A percentile compares a stretch with the other conserved stretches of the same genome.
phyloP scores from a whole-genome alignment of 768 basidiomycete genomes.

The Ramaria rubella region DNA sequence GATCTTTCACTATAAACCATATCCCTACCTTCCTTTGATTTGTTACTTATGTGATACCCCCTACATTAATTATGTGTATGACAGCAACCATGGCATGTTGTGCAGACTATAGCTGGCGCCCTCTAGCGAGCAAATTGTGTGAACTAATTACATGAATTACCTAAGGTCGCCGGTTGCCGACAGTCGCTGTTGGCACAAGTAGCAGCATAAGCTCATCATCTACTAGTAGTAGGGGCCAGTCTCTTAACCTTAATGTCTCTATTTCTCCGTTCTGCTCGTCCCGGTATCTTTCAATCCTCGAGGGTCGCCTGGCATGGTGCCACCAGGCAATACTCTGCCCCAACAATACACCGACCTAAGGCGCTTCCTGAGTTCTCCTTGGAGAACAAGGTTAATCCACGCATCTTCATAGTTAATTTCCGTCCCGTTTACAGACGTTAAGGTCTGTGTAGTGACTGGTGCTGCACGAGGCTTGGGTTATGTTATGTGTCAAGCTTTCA shows the following conservation, averaged over 20 bases:
- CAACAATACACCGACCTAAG: constrained; percentile 26
- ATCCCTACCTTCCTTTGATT: background rate
- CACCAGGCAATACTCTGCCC: background rate
- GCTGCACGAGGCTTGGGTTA: constrained; percentile 87
- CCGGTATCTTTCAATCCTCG: background rate
- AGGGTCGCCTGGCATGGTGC: background rate
- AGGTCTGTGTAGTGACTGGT: constrained; percentile 92
- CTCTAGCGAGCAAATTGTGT: no score
- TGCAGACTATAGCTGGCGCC: background rate
- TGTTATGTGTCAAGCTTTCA: constrained; percentile 85
- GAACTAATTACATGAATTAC: no score
- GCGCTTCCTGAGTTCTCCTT: constrained; percentile 75
- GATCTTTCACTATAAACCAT: constrained; percentile 1
- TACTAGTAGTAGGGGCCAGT: no score
- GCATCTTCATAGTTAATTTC: background rate
- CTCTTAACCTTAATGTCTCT: no score
- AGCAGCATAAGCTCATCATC: no score
- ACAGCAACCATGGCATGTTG: constrained; percentile 5
- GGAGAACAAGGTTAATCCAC: constrained; percentile 54
- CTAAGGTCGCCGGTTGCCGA: background rate
- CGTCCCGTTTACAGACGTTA: background rate
- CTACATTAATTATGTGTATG: constrained; percentile 5
- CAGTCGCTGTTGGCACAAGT: background rate
- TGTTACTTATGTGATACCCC: constrained; percentile 8
- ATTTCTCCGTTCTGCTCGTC: background rate